These are phyloP conservation scores for Boletus sp. DNA, from an alignment of 768 basidiomycete genomes.

Conservation along the genomic window DNA sequence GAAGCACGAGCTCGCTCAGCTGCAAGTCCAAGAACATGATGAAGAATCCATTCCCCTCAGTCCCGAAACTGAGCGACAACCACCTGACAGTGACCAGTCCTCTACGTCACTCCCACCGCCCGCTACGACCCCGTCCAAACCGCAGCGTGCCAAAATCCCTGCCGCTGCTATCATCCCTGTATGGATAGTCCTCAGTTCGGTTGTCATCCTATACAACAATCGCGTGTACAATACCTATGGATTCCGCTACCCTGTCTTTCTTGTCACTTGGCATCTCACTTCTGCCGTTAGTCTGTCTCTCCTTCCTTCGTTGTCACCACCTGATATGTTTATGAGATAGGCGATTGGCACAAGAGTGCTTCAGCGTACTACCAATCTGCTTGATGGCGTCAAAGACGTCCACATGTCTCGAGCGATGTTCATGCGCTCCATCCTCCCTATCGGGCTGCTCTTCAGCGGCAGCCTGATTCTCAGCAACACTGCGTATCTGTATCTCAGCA, in stretches of 20 bases:
- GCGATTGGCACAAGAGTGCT: constrained; percentile 84
- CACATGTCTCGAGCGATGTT: constrained; percentile 79
- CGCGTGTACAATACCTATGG: constrained; percentile 76
- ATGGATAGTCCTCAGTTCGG: constrained; percentile 87
- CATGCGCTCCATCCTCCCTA: constrained; percentile 83
- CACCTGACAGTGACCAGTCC: constrained; percentile 4
- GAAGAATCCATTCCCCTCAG: constrained; percentile 6
- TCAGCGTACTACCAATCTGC: constrained; percentile 73
- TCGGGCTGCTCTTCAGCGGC: constrained; percentile 90
- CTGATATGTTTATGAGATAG: constrained; percentile 29
- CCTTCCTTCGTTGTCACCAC: background rate
- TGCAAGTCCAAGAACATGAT: constrained; percentile 19
- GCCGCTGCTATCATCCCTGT: constrained; percentile 77
- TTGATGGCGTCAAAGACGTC: constrained; percentile 77
- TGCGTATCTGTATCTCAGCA: constrained; percentile 87
- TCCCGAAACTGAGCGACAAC: background rate
- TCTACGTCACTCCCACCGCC: constrained; percentile 52
- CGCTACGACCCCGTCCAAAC: constrained; percentile 41
- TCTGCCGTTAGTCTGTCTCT: constrained; percentile 50
- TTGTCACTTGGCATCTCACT: constrained; percentile 81
- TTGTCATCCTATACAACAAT: constrained; percentile 97
- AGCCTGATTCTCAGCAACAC: constrained; percentile 90
- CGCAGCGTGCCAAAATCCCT: constrained; percentile 52
- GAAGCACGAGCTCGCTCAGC: constrained; percentile 19
- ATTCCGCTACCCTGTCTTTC: constrained; percentile 90